A percentile compares a stretch with the other conserved stretches of the same genome.
These are phyloP conservation scores for Dacryopinax spathularia DNA, from an alignment of 768 basidiomycete genomes.

Conservation along the genomic window DNA sequence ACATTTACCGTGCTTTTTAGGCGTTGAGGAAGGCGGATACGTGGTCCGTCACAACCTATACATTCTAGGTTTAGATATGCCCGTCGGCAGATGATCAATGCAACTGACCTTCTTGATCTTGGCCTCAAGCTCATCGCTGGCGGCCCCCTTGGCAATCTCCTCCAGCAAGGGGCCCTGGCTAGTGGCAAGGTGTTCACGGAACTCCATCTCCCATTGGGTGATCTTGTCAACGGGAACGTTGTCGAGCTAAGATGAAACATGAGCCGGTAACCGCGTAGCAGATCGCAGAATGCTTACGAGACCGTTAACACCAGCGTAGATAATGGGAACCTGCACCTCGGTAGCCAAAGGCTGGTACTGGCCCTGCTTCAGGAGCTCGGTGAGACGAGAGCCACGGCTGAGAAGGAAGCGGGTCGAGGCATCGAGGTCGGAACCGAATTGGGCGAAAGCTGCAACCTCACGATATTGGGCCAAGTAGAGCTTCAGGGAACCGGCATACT, in stretches of 20 bases:
- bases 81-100: conserved; percentile 1
- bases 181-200: conserved; percentile 72
- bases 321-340: conserved; percentile 95
- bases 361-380: conserved; percentile 94
- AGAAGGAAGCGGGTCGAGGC: conserved; percentile 98
- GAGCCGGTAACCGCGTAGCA: neutral
- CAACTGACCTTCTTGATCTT: conserved; percentile 70
- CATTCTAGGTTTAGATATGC: neutral
- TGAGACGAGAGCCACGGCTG: conserved; percentile 93
- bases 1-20: neutral
- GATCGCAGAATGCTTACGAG: conserved; percentile 42
- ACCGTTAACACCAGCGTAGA: conserved; percentile 99
- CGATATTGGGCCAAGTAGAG: conserved; percentile 99
- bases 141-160: conserved; percentile 69
- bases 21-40: conserved; percentile 59
- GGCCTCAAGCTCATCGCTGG: conserved; percentile 80
- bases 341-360: conserved; percentile 92
- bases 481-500: conserved; percentile 98
- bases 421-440: conserved; percentile 99
- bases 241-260: conserved; percentile 48
- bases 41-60: conserved; percentile 59
- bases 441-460: conserved; percentile 98
- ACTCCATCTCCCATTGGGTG: conserved; percentile 81
- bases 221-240: conserved; percentile 90
- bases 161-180: conserved; percentile 61